A percentile compares a stretch with the other conserved stretches of the same genome.
Conservation (phyloP, 2,329 filamentous ascomycete species). For the Thelonectria olida region DNA sequence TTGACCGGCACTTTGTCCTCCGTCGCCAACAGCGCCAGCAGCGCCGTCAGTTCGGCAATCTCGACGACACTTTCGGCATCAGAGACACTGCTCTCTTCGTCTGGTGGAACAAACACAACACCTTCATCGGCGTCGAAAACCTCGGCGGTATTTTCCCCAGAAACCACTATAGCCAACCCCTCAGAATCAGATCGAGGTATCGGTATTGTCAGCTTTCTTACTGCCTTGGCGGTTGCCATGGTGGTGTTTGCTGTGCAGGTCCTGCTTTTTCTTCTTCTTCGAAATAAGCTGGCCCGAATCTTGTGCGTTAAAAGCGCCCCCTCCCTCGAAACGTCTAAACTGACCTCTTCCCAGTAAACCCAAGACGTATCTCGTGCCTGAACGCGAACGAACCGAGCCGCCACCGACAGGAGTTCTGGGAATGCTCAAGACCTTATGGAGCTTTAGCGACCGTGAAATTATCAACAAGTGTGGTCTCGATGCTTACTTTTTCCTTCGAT, state of each 20-base stretch:
- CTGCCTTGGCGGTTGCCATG: slow-evolving; percentile 70
- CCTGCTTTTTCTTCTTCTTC: slow-evolving; percentile 77
- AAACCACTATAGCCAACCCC: slow-evolving; percentile 15
- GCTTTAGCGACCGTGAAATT: slow-evolving; percentile 79
- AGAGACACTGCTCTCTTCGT: slow-evolving; percentile 5
- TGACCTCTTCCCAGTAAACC: slow-evolving; percentile 67
- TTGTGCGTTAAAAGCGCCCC: slow-evolving; percentile 68
- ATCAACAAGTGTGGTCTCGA: slow-evolving; percentile 96
- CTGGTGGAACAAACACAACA: slow-evolving; percentile 14
- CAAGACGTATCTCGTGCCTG: slow-evolving; percentile 85
- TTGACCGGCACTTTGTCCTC: slow-evolving; percentile 33
- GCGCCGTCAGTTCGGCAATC: slow-evolving; percentile 19
- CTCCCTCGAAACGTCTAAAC: not conserved
- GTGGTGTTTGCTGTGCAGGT: slow-evolving; percentile 72
- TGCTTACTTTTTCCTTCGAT: slow-evolving; percentile 96
- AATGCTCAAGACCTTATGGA: slow-evolving; percentile 68
- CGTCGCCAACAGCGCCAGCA: slow-evolving; percentile 23
- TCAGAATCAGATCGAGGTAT: slow-evolving; percentile 56
- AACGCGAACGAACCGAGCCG: slow-evolving; percentile 82
- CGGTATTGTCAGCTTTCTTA: slow-evolving; percentile 62
- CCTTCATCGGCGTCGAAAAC: slow-evolving; percentile 17
- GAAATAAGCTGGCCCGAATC: slow-evolving; percentile 82
- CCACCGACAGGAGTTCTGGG: slow-evolving; percentile 68
- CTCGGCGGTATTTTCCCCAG: not conserved
- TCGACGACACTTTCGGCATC: slow-evolving; percentile 29